A percentile compares a stretch with the other conserved stretches of the same genome.
These are phyloP conservation scores for Fusarium sp. DNA, from an alignment of 2,329 filamentous ascomycete species.

Conservation along the genomic window DNA sequence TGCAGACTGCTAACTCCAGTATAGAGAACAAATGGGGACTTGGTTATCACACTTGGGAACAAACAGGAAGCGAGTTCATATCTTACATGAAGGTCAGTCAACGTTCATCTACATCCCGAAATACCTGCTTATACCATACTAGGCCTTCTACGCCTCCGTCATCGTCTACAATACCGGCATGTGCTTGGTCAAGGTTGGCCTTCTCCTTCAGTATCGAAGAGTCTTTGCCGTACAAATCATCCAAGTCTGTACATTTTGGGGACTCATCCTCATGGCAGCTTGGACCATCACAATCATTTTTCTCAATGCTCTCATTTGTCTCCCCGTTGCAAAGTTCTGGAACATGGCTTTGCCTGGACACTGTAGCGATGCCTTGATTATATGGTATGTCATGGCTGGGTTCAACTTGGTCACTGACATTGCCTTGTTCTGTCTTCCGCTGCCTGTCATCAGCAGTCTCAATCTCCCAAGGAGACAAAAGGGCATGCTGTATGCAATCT, in stretches of 20 bases:
- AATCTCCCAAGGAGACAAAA: conserved; percentile 26
- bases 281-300: conserved; percentile 26
- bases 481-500: conserved; percentile 17
- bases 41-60: conserved; percentile 26
- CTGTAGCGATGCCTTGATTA: conserved; percentile 1
- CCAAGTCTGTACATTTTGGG: conserved; percentile 6
- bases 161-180: conserved; percentile 28
- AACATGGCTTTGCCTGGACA: not conserved
- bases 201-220: conserved; percentile 28
- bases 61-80: conserved; percentile 3
- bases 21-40: conserved; percentile 28
- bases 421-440: conserved; percentile 13
- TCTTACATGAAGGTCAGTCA: conserved; percentile 26
- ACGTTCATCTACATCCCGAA: too few relatives aligned
- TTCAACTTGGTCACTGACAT: conserved; percentile 26
- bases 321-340: conserved; percentile 32
- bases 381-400: conserved; percentile 33
- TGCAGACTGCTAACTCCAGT: not conserved
- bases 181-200: conserved; percentile 25
- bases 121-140: not conserved
- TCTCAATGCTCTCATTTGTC: conserved; percentile 18
- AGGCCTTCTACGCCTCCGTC: conserved; percentile 28
- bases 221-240: conserved; percentile 19
- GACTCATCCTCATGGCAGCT: conserved; percentile 3
- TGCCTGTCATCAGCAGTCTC: conserved; percentile 21